These are phyloP conservation scores for Moesziomyces sp. DNA, from an alignment of 1,284 basidiomycete species.

Conservation along the genomic window DNA sequence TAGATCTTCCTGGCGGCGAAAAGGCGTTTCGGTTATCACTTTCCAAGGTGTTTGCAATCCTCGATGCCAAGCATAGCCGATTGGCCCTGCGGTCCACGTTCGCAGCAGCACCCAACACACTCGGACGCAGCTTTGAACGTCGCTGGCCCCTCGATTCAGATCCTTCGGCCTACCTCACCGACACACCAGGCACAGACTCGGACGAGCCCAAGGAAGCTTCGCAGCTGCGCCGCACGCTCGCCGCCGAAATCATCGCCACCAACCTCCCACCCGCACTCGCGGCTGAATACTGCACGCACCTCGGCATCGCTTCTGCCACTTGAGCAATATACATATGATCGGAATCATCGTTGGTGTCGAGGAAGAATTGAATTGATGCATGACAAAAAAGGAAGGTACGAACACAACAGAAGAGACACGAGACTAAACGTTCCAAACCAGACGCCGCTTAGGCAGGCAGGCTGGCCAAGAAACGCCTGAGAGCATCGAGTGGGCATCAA, in stretches of 20 bases:
- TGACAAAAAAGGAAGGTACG: slow-evolving; percentile 4
- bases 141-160: slow-evolving; percentile 28
- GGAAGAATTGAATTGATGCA: slow-evolving; percentile 16
- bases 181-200: not conserved
- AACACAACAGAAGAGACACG: slow-evolving; percentile 1
- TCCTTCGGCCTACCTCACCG: slow-evolving; percentile 16
- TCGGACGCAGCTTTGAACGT: slow-evolving; percentile 35
- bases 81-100: slow-evolving; percentile 23
- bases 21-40: slow-evolving; percentile 31
- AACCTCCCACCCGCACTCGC: slow-evolving; percentile 22
- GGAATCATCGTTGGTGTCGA: slow-evolving; percentile 1
- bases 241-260: slow-evolving; percentile 27
- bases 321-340: too few relatives aligned
- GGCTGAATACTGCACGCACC: slow-evolving; percentile 17
- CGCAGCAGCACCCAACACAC: slow-evolving; percentile 30
- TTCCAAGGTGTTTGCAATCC: slow-evolving; percentile 19
- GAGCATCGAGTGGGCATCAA: slow-evolving; percentile 12
- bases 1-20: slow-evolving; percentile 35
- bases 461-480: not conserved
- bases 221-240: slow-evolving; percentile 23
- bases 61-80: slow-evolving; percentile 22
- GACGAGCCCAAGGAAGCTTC: slow-evolving; percentile 23
- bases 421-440: too few relatives aligned
- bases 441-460: too few relatives aligned
- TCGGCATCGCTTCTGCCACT: slow-evolving; percentile 3